phyloP scores from a whole-genome alignment of 345 rosid genomes.

The Salix arbutifolia region DNA sequence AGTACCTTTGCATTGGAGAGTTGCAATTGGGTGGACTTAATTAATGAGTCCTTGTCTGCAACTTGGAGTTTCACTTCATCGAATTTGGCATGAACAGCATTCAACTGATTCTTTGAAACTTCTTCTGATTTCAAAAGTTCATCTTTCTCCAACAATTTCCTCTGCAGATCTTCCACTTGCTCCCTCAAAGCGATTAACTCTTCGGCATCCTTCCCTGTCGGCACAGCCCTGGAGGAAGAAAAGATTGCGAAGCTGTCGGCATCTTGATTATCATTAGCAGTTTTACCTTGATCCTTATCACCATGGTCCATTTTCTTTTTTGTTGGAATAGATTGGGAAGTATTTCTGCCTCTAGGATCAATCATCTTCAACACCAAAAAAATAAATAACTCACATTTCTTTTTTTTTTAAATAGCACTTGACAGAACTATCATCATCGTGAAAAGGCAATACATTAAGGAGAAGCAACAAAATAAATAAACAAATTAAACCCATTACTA shows the following conservation, averaged over 20 bases:
- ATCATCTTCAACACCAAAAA: constrained; percentile 28
- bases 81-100: constrained; percentile 43
- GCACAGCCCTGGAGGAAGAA: constrained; percentile 47
- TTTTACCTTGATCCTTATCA: constrained; percentile 42
- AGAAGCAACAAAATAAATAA: background rate
- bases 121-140: constrained; percentile 74
- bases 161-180: constrained; percentile 69
- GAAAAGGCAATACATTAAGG: background rate
- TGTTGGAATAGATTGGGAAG: constrained; percentile 47
- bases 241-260: constrained; percentile 38
- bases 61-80: constrained; percentile 54
- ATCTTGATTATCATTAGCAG: constrained; percentile 41
- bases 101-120: constrained; percentile 45
- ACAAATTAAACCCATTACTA: too few relatives aligned
- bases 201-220: constrained; percentile 52
- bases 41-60: constrained; percentile 60
- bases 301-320: constrained; percentile 65
- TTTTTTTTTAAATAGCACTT: too few relatives aligned
- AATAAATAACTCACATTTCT: background rate
- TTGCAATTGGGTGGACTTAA: constrained; percentile 66
- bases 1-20: constrained; percentile 86
- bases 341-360: constrained; percentile 61
- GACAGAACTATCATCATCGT: too few relatives aligned
- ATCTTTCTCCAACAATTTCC: constrained; percentile 70
- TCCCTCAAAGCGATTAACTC: constrained; percentile 60